These are phyloP conservation scores for Fraxinus ornus DNA, from an alignment of 305 asterid species.

Conservation along the genomic window DNA sequence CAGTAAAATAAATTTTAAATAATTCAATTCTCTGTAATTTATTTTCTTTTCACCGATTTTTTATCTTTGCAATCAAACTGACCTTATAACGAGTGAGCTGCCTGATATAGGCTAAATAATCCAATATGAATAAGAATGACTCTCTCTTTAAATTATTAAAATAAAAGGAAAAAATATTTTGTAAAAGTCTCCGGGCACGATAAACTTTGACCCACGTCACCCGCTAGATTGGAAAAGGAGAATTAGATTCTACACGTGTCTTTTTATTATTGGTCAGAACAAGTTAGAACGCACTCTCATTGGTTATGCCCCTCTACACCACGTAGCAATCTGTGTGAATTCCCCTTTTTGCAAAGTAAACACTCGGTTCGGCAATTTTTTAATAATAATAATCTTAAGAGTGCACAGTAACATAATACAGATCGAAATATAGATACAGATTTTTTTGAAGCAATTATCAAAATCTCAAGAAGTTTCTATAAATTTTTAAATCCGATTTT, in stretches of 20 bases:
- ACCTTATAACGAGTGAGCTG: too few species aligned
- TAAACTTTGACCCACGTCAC: background rate
- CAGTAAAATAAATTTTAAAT: too few species aligned
- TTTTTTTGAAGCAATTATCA: too few species aligned
- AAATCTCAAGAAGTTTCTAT: background rate
- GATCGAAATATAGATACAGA: background rate
- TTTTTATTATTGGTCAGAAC: constrained; percentile 18
- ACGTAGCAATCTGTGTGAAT: constrained; percentile 41
- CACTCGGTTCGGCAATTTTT: constrained; percentile 13
- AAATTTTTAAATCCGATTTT: constrained; percentile 29
- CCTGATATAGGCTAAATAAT: too few species aligned
- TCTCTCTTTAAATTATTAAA: background rate
- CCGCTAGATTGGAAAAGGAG: too few species aligned
- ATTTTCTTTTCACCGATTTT: too few species aligned
- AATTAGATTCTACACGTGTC: constrained; percentile 28
- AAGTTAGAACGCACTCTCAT: constrained; percentile 41
- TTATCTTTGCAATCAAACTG: too few species aligned
- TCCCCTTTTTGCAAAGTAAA: constrained; percentile 22
- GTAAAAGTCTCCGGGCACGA: background rate
- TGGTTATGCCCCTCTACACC: constrained; percentile 44
- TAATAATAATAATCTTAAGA: background rate
- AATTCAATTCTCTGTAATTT: too few species aligned
- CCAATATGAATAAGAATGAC: too few species aligned
- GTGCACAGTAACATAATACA: background rate
- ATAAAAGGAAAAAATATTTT: background rate